These are phyloP conservation scores for Trichoderma cornu-damae DNA, from an alignment of 2,329 filamentous ascomycete genomes.

Conservation along the genomic window DNA sequence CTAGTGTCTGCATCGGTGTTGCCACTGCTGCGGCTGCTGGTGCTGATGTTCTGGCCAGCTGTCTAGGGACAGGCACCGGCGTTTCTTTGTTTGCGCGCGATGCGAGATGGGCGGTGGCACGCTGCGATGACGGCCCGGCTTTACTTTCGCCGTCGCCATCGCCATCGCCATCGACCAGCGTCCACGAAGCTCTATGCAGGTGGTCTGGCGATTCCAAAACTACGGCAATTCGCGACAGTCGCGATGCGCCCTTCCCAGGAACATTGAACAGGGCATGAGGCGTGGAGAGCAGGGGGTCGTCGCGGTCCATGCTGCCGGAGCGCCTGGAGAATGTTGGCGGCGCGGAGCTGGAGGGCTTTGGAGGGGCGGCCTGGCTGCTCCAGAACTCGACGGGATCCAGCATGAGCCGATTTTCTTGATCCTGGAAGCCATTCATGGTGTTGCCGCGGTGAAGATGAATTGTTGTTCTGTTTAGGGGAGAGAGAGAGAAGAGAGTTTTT, in stretches of 20 bases:
- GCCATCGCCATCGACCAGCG: not conserved
- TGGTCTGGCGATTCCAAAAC: conserved; percentile 22
- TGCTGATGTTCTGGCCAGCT: not conserved
- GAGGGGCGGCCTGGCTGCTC: not conserved
- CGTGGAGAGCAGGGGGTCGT: conserved; percentile 22
- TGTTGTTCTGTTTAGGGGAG: not conserved
- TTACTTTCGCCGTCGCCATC: not conserved
- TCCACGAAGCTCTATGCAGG: conserved; percentile 4
- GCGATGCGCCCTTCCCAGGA: not conserved
- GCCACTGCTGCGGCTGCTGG: not conserved
- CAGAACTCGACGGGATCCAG: conserved; percentile 11
- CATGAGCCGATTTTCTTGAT: not conserved
- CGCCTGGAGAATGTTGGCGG: not conserved
- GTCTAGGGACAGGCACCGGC: conserved; percentile 17
- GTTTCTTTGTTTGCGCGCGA: conserved; percentile 20
- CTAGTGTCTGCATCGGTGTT: not conserved
- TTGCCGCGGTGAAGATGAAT: not conserved
- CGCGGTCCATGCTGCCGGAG: conserved; percentile 20
- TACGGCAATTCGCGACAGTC: conserved; percentile 22
- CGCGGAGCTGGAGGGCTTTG: not conserved
- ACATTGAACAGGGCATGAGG: not conserved
- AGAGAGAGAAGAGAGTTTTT: not conserved
- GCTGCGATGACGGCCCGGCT: not conserved
- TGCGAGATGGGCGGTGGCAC: conserved; percentile 24
- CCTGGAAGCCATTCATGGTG: not conserved